Evolutionary conservation across 2,329 filamentous ascomycete genomes (phyloP).

Genomic region (Aspergillus sp.): DNA sequence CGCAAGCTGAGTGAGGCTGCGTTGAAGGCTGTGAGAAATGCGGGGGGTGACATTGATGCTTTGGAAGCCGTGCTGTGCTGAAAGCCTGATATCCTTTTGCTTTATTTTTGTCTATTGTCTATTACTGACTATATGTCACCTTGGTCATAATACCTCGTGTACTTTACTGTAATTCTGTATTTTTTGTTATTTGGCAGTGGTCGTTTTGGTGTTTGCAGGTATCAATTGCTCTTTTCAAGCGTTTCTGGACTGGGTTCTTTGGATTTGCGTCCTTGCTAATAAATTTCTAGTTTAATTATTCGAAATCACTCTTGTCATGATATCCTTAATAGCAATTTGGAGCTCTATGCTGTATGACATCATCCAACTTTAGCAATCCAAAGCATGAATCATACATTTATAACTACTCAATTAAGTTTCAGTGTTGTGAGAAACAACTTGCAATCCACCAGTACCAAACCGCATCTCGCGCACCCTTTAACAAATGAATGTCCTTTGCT

Average conservation of each 20-base stretch:
- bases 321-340: too few relatives aligned
- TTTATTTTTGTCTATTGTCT: slow-evolving; percentile 8
- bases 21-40: slow-evolving; percentile 37
- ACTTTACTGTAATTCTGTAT: slow-evolving; percentile 2
- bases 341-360: too few relatives aligned
- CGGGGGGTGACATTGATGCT: slow-evolving; percentile 41
- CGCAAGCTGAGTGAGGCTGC: slow-evolving; percentile 39
- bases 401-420: too few relatives aligned
- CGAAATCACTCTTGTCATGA: too few relatives aligned
- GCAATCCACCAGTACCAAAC: too few relatives aligned
- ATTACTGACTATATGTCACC: slow-evolving; percentile 2
- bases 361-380: too few relatives aligned
- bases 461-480: too few relatives aligned
- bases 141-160: slow-evolving; percentile 2
- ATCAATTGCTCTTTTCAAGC: slow-evolving; percentile 3
- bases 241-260: slow-evolving; percentile 6
- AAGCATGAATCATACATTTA: too few relatives aligned
- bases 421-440: too few relatives aligned
- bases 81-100: slow-evolving; percentile 10
- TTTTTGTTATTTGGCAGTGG: slow-evolving; percentile 21
- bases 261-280: not conserved
- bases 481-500: too few relatives aligned
- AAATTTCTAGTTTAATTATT: too few relatives aligned
- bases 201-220: slow-evolving; percentile 18
- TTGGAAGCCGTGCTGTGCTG: slow-evolving; percentile 36